phyloP scores from a whole-genome alignment of 2,329 filamentous ascomycete species.

The Xylaria sp. region DNA sequence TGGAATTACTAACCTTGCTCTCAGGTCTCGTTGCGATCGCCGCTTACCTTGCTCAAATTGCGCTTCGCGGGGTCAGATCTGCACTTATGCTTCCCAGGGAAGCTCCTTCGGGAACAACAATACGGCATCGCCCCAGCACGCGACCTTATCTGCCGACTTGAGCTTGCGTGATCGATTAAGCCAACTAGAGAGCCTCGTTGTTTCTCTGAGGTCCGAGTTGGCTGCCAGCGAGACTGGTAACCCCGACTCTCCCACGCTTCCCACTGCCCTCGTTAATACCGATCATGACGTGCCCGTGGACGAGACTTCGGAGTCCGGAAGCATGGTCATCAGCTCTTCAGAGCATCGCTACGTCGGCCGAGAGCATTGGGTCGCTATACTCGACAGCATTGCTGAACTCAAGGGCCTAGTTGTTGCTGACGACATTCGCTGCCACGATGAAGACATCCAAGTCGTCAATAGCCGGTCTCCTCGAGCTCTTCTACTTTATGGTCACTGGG shows the following conservation, averaged over 20 bases:
- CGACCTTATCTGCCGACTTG: not conserved
- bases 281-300: constrained; percentile 3
- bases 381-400: constrained; percentile 21
- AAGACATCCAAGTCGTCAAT: not conserved
- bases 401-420: constrained; percentile 1
- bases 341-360: constrained; percentile 11
- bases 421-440: not conserved
- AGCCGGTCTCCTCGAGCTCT: not conserved
- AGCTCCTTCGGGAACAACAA: not conserved
- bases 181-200: constrained; percentile 18
- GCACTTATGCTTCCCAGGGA: constrained; percentile 15
- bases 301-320: constrained; percentile 12
- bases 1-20: too few species aligned
- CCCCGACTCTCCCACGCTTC: not conserved
- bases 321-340: not conserved
- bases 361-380: constrained; percentile 16
- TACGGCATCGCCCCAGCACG: not conserved
- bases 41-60: constrained; percentile 6
- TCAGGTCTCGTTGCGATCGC: constrained; percentile 19
- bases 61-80: not conserved
- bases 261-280: not conserved
- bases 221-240: too few species aligned
- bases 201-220: constrained; percentile 15
- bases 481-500: constrained; percentile 6
- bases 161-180: not conserved